Percentiles rank a stretch among this genome's conserved stretches.
phyloP scores from a whole-genome alignment of 2,329 filamentous ascomycete genomes.

The Alternaria panax region DNA sequence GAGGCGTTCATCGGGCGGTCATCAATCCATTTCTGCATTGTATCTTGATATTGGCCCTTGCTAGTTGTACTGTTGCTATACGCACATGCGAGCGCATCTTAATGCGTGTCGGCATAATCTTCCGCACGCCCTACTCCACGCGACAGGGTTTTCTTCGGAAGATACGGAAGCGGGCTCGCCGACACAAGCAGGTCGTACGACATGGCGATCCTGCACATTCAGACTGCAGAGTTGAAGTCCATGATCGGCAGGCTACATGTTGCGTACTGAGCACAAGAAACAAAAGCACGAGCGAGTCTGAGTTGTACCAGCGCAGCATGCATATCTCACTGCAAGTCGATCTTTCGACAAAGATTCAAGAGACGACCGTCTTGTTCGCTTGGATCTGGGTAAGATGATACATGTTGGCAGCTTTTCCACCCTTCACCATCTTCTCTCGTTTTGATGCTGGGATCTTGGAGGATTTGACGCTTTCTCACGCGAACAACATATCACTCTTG shows the following conservation, averaged over 20 bases:
- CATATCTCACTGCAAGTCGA: neutral
- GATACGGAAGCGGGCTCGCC: neutral
- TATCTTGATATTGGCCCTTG: conserved; percentile 10
- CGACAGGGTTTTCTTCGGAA: neutral
- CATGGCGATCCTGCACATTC: neutral
- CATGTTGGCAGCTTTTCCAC: conserved; percentile 5
- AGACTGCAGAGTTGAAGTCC: neutral
- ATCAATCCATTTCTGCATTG: conserved; percentile 10
- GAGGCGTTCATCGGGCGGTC: conserved; percentile 15
- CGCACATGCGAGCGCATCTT: conserved; percentile 16
- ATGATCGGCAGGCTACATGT: neutral
- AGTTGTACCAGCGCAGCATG: conserved; percentile 7
- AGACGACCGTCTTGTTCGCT: neutral
- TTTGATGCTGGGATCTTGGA: conserved; percentile 1
- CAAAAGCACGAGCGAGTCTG: conserved; percentile 12
- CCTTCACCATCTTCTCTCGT: neutral
- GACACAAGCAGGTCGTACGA: conserved; percentile 2
- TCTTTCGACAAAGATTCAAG: neutral
- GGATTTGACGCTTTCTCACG: conserved; percentile 9
- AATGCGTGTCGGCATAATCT: conserved; percentile 8
- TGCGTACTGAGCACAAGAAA: conserved; percentile 2
- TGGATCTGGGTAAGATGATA: neutral
- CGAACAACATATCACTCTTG: conserved; percentile 12
- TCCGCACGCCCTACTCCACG: conserved; percentile 18
- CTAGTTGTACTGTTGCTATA: conserved; percentile 7